Conservation (phyloP, 2,329 filamentous ascomycete species). For the Torrubiella hemipterigena region DNA sequence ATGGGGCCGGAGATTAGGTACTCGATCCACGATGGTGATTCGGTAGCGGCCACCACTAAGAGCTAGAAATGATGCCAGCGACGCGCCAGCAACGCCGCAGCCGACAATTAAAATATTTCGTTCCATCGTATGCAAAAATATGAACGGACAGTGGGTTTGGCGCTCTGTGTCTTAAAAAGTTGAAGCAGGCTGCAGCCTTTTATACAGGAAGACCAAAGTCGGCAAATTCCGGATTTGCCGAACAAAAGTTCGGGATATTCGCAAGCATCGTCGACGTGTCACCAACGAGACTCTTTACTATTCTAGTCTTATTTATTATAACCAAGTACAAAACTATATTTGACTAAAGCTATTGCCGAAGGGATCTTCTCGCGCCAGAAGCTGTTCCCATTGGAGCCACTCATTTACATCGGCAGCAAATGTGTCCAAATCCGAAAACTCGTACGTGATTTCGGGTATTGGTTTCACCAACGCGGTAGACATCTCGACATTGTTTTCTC, state of each 20-base stretch:
- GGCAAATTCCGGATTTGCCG: no score
- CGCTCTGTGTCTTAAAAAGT: no score
- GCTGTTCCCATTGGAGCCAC: conserved; percentile 9
- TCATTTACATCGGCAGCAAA: conserved; percentile 6
- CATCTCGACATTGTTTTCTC: background rate
- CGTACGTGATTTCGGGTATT: background rate
- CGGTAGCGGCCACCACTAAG: conserved; percentile 14
- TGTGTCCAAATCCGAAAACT: conserved; percentile 3
- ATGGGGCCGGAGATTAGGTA: conserved; percentile 19
- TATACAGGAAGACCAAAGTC: no score
- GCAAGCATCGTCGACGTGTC: no score
- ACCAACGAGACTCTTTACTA: no score
- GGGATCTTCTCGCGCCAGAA: conserved; percentile 1
- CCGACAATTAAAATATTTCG: conserved; percentile 36
- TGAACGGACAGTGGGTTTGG: no score
- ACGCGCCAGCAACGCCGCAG: conserved; percentile 31
- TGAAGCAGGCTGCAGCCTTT: no score
- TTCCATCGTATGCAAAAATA: no score
- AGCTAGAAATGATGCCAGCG: conserved; percentile 27
- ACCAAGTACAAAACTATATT: no score
- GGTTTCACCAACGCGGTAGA: background rate
- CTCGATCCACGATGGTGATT: conserved; percentile 32
- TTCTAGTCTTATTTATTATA: no score
- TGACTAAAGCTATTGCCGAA: no score
- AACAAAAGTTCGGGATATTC: no score